Evolutionary conservation across 495 filamentous ascomycete genomes (phyloP).

Genomic region (Aspergillus nanangensis): DNA sequence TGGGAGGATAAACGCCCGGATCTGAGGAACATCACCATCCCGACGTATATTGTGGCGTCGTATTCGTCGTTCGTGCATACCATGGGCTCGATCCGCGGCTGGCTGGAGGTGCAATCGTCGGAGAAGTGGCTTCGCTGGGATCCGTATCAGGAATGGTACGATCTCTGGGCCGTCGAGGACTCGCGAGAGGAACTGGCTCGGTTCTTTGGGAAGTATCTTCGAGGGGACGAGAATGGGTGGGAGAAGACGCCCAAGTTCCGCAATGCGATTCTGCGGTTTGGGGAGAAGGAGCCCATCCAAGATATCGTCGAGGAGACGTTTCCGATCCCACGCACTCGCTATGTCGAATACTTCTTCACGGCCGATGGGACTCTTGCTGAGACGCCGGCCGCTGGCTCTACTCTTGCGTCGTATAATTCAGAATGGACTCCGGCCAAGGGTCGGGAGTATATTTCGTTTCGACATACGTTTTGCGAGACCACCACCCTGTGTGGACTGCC

Average conservation of each 20-base stretch:
- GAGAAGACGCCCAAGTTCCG: constrained; percentile 35
- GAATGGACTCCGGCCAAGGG: constrained; percentile 7
- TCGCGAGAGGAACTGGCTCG: constrained; percentile 20
- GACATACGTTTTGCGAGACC: constrained; percentile 20
- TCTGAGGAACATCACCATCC: constrained; percentile 18
- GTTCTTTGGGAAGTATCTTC: constrained; percentile 38
- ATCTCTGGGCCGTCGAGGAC: constrained; percentile 25
- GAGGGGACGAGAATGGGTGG: constrained; percentile 36
- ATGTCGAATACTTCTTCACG: constrained; percentile 22
- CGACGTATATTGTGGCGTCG: constrained; percentile 24
- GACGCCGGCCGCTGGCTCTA: neutral
- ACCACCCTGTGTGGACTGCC: constrained; percentile 26
- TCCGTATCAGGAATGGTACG: constrained; percentile 38
- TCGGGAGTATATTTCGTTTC: constrained; percentile 20
- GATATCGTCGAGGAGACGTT: constrained; percentile 24
- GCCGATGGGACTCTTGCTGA: constrained; percentile 5
- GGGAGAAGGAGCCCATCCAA: constrained; percentile 14
- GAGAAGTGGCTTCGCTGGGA: constrained; percentile 28
- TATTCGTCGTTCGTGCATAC: constrained; percentile 30
- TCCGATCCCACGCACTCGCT: constrained; percentile 27
- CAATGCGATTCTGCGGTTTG: constrained; percentile 20
- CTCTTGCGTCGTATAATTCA: constrained; percentile 19
- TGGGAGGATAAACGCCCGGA: constrained; percentile 28
- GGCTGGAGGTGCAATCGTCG: constrained; percentile 14
- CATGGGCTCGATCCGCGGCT: constrained; percentile 34